Evolutionary conservation across 1,139 yeast genomes (phyloP), one percentile per base, ranked within the genome.

Genomic region (Blastobotrys persicus): DNA sequence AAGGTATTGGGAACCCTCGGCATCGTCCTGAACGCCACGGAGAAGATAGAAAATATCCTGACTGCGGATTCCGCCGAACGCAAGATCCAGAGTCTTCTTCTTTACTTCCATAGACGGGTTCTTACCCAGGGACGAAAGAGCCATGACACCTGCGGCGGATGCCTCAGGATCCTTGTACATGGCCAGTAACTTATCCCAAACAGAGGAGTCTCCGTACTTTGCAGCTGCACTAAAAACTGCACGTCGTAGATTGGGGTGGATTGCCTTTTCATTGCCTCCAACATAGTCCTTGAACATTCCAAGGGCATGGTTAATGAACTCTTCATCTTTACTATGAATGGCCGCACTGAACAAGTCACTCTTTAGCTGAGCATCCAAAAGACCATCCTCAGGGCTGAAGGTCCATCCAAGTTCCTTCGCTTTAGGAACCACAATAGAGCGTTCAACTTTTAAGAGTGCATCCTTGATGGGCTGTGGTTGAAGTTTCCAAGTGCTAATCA

Each of bases 221-320:
- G 95, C 91, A 59, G 80, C 87, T 17, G 81, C 70, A 48, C 70
- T 71, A 69, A 87, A 91, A 41, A 92, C 81, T 11, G 87, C 66
- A 5, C 79, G 78, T 70, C 89, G 82, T 61, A 91, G 72, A 70
- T 89, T 85, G 58, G 97, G 94, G 69, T 88, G 85, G 56, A 91
- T 76, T 16, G 92, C 88, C 45, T 72, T 66, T 56, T 74, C 74
- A 59, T 86, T 85, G 54, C 95, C 96, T 19, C 72, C 72, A 43
- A 78, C 69, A 62, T 76, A 88, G 44, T 74, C 74, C 4, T 74
- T 74, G 65, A 88, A 89, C 64, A 81, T 72, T 7, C 73, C 72
- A 51, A 78, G 60, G 23, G 88, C 81, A 49, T 74, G 77, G 43
- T 73, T 72, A 51, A 79, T 75, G 48, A 78, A 80, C 49, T 74